Evolutionary conservation across 192 early-diverging fungal species (phyloP), one percentile per base, ranked within the genome.

Genomic region (Phlyctochytrium planicorne): DNA sequence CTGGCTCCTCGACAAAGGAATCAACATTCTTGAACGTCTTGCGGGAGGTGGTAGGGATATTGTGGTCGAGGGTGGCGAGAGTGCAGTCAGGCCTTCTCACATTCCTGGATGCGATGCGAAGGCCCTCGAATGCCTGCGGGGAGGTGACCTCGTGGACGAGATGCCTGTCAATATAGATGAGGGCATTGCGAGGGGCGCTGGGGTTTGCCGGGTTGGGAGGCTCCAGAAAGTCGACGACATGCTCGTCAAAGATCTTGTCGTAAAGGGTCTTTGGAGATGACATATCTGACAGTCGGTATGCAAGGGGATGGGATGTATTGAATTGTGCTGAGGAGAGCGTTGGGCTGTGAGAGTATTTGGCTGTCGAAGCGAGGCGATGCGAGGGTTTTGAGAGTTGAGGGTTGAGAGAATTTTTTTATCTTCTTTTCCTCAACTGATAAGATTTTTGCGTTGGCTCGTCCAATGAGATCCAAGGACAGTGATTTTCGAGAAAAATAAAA

Each of bases 91-190:
- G 72, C 24, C 88, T 71, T 62, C 88, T 80, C 0, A 90, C 88
- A 27, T 63, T 52, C 17, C 88, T 69, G 29, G 52, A 53, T 0
- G 88, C 85, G 63, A 82, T 82, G 14, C 78, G 72, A 12, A 90
- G 78, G 35, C 88, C 88, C 73, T 90, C 88, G 69, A 88, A 90
- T 25, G 88, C 88, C 63, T 88, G 85, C 1, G 88, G 88, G 25
- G 79, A 82, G 23, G 88, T 89, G 36, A 89, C 88, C 69, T 85
- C 86, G 71, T 90, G 88, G 33, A 88, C 86, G 34, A 90, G 76
- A 65, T 90, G 88, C 32, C 88, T 68, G 72, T 90, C 88, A 72
- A 90, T 88, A 76, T 87, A 90, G 40, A 90, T 80, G 34, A 90
- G 72, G 72, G 75, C 76, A 20, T 33, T 69, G 2, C 47, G 23